phyloP scores from a whole-genome alignment of 1,284 basidiomycete species.

The Trichosporon inkin region DNA sequence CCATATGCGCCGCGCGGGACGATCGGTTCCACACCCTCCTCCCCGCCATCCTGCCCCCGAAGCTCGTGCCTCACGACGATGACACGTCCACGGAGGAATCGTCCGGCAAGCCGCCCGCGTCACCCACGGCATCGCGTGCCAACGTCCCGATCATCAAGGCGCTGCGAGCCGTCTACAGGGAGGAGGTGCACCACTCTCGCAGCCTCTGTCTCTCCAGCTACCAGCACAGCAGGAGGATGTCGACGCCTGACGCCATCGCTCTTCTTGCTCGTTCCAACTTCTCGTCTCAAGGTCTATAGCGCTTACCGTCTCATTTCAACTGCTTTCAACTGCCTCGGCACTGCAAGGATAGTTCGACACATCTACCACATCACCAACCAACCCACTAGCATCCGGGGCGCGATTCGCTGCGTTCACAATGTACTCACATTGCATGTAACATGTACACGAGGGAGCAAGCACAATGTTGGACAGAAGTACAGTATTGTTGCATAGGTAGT shows the following conservation, averaged over 20 bases:
- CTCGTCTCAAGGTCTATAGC: not conserved
- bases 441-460: not conserved
- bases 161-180: not conserved
- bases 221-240: not conserved
- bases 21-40: slow-evolving; percentile 50
- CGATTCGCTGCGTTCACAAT: not conserved
- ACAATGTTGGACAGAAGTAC: not conserved
- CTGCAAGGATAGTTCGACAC: not conserved
- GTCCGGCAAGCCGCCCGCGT: not conserved
- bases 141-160: not conserved
- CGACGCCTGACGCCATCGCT: slow-evolving; percentile 1
- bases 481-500: not conserved
- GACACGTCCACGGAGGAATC: not conserved
- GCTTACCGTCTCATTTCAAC: no score
- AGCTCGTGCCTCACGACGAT: slow-evolving; percentile 26
- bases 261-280: not conserved
- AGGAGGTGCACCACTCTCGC: slow-evolving; percentile 2
- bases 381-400: not conserved
- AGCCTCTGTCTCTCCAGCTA: not conserved
- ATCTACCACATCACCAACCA: not conserved
- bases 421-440: slow-evolving; percentile 3
- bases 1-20: slow-evolving; percentile 35
- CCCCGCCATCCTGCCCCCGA: slow-evolving; percentile 47
- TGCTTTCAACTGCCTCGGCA: no score
- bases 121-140: not conserved